phyloP scores from a whole-genome alignment of 2,329 filamentous ascomycete species.

The Fusarium sp. region DNA sequence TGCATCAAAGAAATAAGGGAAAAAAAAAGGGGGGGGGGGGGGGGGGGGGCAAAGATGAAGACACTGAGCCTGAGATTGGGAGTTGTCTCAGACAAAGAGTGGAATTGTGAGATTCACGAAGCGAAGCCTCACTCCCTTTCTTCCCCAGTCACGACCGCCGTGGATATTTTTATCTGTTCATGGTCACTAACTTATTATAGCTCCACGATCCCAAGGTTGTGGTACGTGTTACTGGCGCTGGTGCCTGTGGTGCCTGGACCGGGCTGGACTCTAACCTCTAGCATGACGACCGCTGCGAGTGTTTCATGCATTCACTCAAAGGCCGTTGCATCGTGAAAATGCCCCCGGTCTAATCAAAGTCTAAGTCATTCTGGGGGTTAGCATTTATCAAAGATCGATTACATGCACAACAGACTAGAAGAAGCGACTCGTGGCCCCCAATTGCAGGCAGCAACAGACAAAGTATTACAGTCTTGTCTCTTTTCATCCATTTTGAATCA shows the following conservation, averaged over 20 bases:
- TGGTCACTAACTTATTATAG: not conserved
- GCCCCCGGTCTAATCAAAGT: slow-evolving; percentile 1
- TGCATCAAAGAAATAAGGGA: slow-evolving; percentile 4
- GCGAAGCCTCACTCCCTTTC: slow-evolving; percentile 18
- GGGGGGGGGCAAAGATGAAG: slow-evolving; percentile 15
- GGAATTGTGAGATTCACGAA: slow-evolving; percentile 27
- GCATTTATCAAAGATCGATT: not conserved
- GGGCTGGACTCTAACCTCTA: slow-evolving; percentile 1
- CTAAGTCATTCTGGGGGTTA: slow-evolving; percentile 5
- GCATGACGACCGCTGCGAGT: slow-evolving; percentile 29
- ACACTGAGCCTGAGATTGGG: slow-evolving; percentile 5
- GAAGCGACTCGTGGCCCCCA: slow-evolving; percentile 26
- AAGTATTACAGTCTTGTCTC: slow-evolving; percentile 1
- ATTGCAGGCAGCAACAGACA: slow-evolving; percentile 27
- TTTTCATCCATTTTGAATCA: slow-evolving; percentile 29
- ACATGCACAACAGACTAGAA: slow-evolving; percentile 3
- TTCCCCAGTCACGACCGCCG: not conserved
- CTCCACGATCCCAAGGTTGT: slow-evolving; percentile 30
- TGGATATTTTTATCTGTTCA: slow-evolving; percentile 23
- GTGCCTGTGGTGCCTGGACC: slow-evolving; percentile 18
- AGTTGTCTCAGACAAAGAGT: slow-evolving; percentile 18
- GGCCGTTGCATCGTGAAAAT: slow-evolving; percentile 28
- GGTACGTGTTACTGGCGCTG: slow-evolving; percentile 27
- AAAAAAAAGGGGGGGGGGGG: too few relatives aligned
- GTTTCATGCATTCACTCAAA: slow-evolving; percentile 35